These are phyloP conservation scores for Lyophyllum atratum DNA, from an alignment of 768 basidiomycete genomes.

Conservation along the genomic window DNA sequence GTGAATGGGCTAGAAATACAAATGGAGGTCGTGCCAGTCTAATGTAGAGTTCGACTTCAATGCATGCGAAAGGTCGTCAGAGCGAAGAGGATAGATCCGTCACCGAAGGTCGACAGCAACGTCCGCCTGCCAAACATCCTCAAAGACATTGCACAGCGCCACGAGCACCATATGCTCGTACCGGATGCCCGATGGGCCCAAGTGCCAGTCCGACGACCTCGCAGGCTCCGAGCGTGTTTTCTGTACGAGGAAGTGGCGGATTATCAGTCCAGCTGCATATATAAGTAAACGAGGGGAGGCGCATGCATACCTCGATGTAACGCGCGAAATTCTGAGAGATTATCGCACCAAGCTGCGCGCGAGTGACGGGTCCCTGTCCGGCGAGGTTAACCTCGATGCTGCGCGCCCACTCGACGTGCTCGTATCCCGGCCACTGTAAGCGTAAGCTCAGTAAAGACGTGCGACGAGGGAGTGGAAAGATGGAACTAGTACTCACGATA, in stretches of 20 bases:
- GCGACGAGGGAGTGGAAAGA: neutral
- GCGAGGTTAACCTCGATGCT: conserved; percentile 34
- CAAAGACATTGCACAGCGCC: conserved; percentile 40
- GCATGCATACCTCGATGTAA: conserved; percentile 38
- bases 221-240: conserved; percentile 28
- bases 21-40: no score
- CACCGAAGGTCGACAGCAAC: conserved; percentile 39
- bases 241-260: no score
- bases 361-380: conserved; percentile 40
- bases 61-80: no score
- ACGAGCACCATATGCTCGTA: conserved; percentile 47
- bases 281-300: neutral
- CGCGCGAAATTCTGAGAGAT: conserved; percentile 37
- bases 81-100: no score
- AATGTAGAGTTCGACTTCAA: no score
- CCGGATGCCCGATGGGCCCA: conserved; percentile 35
- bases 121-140: conserved; percentile 53
- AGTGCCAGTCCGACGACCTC: conserved; percentile 30
- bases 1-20: no score
- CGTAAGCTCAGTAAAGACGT: neutral
- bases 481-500: conserved; percentile 27
- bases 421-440: conserved; percentile 34
- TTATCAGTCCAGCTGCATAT: neutral
- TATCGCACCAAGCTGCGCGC: conserved; percentile 39
- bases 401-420: conserved; percentile 39